Conservation (phyloP, 495 filamentous ascomycete species). For the Hypomontagnella monticulosa region DNA sequence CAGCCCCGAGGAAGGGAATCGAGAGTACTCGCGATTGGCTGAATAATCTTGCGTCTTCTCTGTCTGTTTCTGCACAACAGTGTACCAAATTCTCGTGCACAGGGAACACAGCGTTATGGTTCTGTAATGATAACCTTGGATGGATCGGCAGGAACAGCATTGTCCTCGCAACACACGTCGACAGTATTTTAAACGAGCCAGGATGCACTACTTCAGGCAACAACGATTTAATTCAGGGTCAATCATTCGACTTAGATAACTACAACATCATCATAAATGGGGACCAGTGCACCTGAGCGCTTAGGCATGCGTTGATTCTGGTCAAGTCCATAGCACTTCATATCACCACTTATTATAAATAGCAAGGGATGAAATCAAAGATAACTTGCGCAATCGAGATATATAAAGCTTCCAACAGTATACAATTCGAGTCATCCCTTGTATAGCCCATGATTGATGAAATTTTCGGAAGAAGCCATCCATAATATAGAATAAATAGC, state of each 20-base stretch:
- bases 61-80: background rate
- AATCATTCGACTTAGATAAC: background rate
- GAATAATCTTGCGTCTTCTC: background rate
- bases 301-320: background rate
- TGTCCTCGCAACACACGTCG: slow-evolving; percentile 1
- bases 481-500: too few species aligned
- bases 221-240: slow-evolving; percentile 10
- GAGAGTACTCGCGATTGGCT: slow-evolving; percentile 8
- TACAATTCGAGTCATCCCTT: too few species aligned
- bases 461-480: too few species aligned
- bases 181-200: background rate
- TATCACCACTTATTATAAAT: too few species aligned
- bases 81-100: slow-evolving; percentile 13
- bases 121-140: slow-evolving; percentile 23
- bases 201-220: slow-evolving; percentile 5
- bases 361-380: too few species aligned
- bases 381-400: too few species aligned
- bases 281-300: slow-evolving; percentile 48
- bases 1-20: background rate
- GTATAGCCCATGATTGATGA: too few species aligned
- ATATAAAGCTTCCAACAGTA: too few species aligned
- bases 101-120: slow-evolving; percentile 11
- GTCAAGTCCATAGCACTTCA: background rate
- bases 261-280: slow-evolving; percentile 43
- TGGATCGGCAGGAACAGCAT: slow-evolving; percentile 15